Percentiles rank a stretch among this genome's conserved stretches.
Conservation (phyloP, 306 rosid species). For the Lupinus albus region DNA sequence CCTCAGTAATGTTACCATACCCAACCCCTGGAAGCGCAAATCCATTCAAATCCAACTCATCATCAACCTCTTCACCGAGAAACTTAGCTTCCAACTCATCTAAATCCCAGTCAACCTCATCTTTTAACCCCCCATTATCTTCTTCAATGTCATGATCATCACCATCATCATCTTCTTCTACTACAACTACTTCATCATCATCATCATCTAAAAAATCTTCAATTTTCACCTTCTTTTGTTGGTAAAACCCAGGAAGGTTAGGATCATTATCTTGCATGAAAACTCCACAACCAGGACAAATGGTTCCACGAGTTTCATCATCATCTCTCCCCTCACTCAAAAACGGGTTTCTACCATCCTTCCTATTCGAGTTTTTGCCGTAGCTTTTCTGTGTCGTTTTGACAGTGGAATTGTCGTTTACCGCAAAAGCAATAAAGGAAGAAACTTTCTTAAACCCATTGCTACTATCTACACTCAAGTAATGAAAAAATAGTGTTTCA, state of each 20-base stretch:
- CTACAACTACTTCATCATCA: constrained; percentile 1
- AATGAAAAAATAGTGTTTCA: constrained; percentile 31
- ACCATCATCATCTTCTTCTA: constrained; percentile 38
- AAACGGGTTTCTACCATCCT: constrained; percentile 50
- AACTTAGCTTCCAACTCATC: constrained; percentile 76
- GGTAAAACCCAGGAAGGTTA: constrained; percentile 73
- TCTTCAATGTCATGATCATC: constrained; percentile 42
- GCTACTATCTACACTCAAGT: constrained; percentile 35
- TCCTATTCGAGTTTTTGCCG: constrained; percentile 43
- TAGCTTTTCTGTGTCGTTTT: constrained; percentile 39
- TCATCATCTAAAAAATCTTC: constrained; percentile 41
- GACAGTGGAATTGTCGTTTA: constrained; percentile 42
- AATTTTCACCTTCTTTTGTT: constrained; percentile 48
- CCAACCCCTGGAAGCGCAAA: constrained; percentile 81
- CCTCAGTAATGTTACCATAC: constrained; percentile 78
- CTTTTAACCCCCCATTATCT: constrained; percentile 39
- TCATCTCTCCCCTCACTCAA: constrained; percentile 93
- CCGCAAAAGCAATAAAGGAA: constrained; percentile 43
- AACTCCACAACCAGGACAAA: constrained; percentile 97
- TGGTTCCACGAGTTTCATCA: constrained; percentile 70
- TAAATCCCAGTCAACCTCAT: constrained; percentile 71
- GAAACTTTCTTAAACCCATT: constrained; percentile 39
- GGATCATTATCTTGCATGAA: constrained; percentile 82
- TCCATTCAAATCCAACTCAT: constrained; percentile 60
- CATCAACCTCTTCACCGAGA: constrained; percentile 55